A percentile compares a stretch with the other conserved stretches of the same genome.
Evolutionary conservation across 306 rosid genomes (phyloP).

Genomic region (Albizia julibrissin): DNA sequence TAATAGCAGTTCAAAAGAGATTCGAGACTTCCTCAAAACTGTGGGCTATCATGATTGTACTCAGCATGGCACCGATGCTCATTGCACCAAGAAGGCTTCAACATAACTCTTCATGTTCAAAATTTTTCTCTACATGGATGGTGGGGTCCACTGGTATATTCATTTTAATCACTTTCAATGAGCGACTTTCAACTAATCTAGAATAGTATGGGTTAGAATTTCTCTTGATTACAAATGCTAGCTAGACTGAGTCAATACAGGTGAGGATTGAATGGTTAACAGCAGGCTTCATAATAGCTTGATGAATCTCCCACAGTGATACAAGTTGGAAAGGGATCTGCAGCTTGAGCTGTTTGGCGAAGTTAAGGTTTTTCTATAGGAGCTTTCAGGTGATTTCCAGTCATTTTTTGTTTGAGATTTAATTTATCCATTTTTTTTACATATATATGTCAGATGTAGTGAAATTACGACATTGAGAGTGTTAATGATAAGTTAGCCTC

Average conservation of each 20-base stretch:
- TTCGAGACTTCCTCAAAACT: slow-evolving; percentile 66
- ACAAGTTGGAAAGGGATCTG: background rate
- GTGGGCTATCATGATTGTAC: slow-evolving; percentile 85
- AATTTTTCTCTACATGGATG: slow-evolving; percentile 3
- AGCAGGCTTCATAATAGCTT: background rate
- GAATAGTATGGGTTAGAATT: background rate
- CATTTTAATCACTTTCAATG: background rate
- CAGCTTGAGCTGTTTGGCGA: background rate
- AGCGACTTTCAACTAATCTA: background rate
- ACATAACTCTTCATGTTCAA: slow-evolving; percentile 9
- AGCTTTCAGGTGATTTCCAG: background rate
- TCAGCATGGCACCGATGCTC: slow-evolving; percentile 92
- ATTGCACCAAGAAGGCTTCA: slow-evolving; percentile 75
- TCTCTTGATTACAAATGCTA: background rate
- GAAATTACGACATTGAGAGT: background rate
- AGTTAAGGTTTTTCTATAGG: background rate
- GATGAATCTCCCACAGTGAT: background rate
- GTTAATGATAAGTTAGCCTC: background rate
- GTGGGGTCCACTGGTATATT: too few species aligned
- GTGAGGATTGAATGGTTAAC: background rate
- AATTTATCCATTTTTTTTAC: background rate
- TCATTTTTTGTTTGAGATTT: background rate
- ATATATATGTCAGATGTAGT: background rate
- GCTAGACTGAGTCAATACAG: background rate
- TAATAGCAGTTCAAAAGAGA: slow-evolving; percentile 78